phyloP scores from a whole-genome alignment of 352 stramenopile genomes.

The Thraustochytrium sp. region DNA sequence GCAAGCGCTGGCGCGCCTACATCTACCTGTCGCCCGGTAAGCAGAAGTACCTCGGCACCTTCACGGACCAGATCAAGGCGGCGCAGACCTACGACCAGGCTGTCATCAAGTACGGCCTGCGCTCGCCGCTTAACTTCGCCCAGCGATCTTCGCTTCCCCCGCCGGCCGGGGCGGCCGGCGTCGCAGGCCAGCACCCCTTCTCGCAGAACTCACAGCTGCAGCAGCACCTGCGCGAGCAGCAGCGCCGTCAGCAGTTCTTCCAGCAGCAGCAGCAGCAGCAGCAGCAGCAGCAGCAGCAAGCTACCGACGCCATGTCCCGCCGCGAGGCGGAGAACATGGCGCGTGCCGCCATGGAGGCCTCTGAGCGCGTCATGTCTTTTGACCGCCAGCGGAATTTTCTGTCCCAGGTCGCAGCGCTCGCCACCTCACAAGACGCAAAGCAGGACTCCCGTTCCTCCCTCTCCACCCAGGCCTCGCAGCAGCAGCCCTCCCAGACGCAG shows the following conservation, averaged over 20 bases:
- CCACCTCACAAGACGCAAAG: not conserved
- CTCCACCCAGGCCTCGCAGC: not conserved
- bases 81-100: not conserved
- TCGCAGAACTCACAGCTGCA: not conserved
- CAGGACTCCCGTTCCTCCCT: not conserved
- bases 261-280: not conserved
- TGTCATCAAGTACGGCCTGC: not conserved
- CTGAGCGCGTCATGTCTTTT: no score
- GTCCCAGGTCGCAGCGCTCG: not conserved
- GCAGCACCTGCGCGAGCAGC: not conserved
- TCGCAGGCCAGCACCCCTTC: not conserved
- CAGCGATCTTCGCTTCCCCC: not conserved
- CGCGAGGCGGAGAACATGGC: not conserved
- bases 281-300: not conserved
- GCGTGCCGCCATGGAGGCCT: no score
- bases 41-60: slow-evolving; percentile 43
- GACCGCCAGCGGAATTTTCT: no score
- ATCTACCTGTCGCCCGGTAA: slow-evolving; percentile 37
- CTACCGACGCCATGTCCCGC: not conserved
- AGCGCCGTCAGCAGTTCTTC: not conserved
- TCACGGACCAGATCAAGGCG: not conserved
- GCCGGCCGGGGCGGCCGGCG: not conserved
- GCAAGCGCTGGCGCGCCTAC: slow-evolving; percentile 33
- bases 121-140: slow-evolving; percentile 25
- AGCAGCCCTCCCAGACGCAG: not conserved